Conservation (phyloP, 208 protist genomes). For the Kentomonas sorsogonicus region DNA sequence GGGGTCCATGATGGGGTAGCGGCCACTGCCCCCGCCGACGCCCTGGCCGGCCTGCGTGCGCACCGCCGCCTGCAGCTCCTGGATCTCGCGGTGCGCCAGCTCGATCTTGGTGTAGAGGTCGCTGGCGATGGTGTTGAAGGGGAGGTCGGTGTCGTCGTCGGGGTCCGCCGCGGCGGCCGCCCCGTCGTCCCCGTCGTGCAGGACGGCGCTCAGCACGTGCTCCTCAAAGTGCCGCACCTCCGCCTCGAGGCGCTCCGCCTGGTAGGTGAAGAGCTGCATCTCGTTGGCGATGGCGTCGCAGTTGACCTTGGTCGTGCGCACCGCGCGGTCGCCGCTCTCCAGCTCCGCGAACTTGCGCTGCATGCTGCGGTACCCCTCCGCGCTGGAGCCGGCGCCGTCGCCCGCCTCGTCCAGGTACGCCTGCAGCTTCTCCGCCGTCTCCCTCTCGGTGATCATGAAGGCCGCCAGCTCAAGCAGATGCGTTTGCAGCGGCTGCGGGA, state of each 20-base stretch:
- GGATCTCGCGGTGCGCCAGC: too few species aligned
- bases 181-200: constrained; percentile 29
- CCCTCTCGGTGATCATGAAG: constrained; percentile 68
- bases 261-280: constrained; percentile 29
- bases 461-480: constrained; percentile 69
- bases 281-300: constrained; percentile 61
- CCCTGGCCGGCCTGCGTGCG: too few species aligned
- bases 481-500: constrained; percentile 62
- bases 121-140: constrained; percentile 30
- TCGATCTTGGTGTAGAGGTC: too few species aligned
- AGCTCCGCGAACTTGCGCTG: too few species aligned
- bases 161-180: constrained; percentile 11
- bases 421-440: constrained; percentile 43
- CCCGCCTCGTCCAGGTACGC: constrained; percentile 45
- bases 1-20: too few species aligned
- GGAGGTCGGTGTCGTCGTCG: constrained; percentile 8
- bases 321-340: too few species aligned
- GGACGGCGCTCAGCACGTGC: constrained; percentile 58
- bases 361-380: too few species aligned
- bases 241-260: constrained; percentile 52
- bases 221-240: constrained; percentile 49
- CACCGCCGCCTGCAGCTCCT: too few species aligned
- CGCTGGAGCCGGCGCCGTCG: too few species aligned
- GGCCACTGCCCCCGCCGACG: too few species aligned
- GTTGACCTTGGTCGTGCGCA: constrained; percentile 49